Evolutionary conservation across 208 protist species (phyloP).

Genomic region (Leishmania lainsoni): DNA sequence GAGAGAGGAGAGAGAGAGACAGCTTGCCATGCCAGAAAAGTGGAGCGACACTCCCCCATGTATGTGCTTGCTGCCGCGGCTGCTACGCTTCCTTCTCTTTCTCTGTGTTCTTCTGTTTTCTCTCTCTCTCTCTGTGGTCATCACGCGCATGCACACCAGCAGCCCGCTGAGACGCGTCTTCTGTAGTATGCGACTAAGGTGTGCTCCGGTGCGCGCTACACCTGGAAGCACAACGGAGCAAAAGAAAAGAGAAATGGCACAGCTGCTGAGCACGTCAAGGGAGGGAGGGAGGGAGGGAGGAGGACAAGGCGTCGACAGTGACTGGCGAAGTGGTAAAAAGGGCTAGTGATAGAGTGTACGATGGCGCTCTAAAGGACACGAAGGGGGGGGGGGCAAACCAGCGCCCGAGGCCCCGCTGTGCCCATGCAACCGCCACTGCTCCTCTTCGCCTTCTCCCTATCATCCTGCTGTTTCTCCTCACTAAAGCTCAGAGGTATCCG

Average conservation of each 20-base stretch:
- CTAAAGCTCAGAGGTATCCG: background rate
- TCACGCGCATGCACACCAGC: no score
- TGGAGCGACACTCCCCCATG: background rate
- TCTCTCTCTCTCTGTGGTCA: no score
- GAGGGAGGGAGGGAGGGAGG: background rate
- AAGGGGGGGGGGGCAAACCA: background rate
- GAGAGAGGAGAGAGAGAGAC: background rate
- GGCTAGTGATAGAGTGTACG: background rate
- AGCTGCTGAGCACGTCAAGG: background rate
- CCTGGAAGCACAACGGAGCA: background rate
- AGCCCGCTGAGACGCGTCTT: no score
- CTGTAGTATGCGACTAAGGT: background rate
- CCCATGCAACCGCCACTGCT: background rate
- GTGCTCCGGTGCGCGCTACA: background rate
- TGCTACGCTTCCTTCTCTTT: no score
- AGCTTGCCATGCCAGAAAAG: background rate
- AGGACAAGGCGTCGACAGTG: background rate
- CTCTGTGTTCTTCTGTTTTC: no score
- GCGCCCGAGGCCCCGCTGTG: background rate
- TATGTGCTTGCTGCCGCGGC: background rate
- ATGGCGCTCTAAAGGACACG: background rate
- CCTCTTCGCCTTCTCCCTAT: background rate
- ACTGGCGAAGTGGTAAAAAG: background rate
- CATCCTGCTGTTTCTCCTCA: background rate
- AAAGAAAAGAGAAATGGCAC: background rate